These are phyloP conservation scores for Liquidambar formosana DNA, from an alignment of 164 flowering plant species.

Conservation along the genomic window DNA sequence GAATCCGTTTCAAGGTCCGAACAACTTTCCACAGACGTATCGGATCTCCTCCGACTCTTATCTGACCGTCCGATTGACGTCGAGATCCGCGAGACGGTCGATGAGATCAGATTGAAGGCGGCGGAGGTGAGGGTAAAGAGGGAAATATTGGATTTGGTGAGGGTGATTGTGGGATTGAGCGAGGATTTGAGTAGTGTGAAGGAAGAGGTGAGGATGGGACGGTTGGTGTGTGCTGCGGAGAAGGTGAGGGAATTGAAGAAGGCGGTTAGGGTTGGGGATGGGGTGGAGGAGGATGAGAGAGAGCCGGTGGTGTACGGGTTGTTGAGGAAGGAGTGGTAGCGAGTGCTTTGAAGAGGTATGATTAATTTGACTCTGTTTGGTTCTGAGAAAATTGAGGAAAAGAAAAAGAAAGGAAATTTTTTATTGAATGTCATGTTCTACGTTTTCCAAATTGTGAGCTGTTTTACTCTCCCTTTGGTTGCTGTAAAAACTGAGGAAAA, in stretches of 20 bases:
- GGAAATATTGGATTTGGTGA: slow-evolving; percentile 50
- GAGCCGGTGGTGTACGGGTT: slow-evolving; percentile 67
- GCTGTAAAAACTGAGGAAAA: background rate
- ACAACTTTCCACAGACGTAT: slow-evolving; percentile 34
- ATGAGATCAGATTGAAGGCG: slow-evolving; percentile 36
- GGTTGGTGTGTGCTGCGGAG: slow-evolving; percentile 59
- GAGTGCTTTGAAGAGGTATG: slow-evolving; percentile 77
- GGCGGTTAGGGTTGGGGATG: slow-evolving; percentile 44
- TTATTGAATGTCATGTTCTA: too few relatives aligned
- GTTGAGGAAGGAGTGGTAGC: slow-evolving; percentile 70
- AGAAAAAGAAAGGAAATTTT: too few relatives aligned
- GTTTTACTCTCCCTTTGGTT: background rate
- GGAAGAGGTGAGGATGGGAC: slow-evolving; percentile 52
- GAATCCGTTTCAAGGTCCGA: slow-evolving; percentile 37
- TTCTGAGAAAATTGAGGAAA: too few relatives aligned
- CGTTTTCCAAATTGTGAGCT: background rate
- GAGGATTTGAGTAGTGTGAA: slow-evolving; percentile 45
- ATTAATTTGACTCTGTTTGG: background rate
- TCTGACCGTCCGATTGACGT: slow-evolving; percentile 49
- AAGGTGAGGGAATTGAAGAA: slow-evolving; percentile 58
- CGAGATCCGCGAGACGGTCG: slow-evolving; percentile 36
- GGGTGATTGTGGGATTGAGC: slow-evolving; percentile 42
- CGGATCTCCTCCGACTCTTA: slow-evolving; percentile 35
- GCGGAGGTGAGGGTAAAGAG: slow-evolving; percentile 58
- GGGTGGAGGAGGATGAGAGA: slow-evolving; percentile 23